Conservation (phyloP, 2,329 filamentous ascomycete genomes). For the Neonectria ditissima region DNA sequence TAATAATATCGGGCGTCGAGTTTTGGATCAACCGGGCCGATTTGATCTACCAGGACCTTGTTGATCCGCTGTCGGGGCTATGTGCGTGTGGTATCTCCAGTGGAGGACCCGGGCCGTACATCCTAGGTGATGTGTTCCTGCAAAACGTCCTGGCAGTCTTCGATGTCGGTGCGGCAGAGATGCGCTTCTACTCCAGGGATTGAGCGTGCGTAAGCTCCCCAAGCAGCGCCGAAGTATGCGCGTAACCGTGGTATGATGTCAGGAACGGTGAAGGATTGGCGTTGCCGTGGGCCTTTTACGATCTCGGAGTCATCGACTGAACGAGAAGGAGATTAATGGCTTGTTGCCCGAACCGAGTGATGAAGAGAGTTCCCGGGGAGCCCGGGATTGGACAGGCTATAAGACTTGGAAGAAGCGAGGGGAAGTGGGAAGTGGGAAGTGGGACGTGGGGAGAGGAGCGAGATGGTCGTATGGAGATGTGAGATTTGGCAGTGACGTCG, state of each 20-base stretch:
- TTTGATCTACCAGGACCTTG: slow-evolving; percentile 58
- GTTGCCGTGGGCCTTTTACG: background rate
- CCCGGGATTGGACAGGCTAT: slow-evolving; percentile 18
- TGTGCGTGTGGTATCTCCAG: slow-evolving; percentile 62
- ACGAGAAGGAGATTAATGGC: slow-evolving; percentile 5
- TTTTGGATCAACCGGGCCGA: slow-evolving; percentile 63
- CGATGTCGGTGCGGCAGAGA: slow-evolving; percentile 59
- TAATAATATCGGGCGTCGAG: slow-evolving; percentile 57
- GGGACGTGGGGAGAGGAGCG: background rate
- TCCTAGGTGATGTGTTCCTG: slow-evolving; percentile 63
- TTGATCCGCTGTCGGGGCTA: slow-evolving; percentile 59
- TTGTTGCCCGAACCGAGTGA: slow-evolving; percentile 4
- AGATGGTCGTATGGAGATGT: slow-evolving; percentile 6
- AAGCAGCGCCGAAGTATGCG: background rate
- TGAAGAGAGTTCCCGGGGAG: slow-evolving; percentile 15
- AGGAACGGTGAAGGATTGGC: slow-evolving; percentile 5
- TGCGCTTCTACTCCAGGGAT: slow-evolving; percentile 56
- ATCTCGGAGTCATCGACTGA: slow-evolving; percentile 2
- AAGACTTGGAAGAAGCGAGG: slow-evolving; percentile 1
- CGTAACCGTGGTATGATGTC: slow-evolving; percentile 19
- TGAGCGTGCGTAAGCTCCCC: slow-evolving; percentile 1
- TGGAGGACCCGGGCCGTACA: slow-evolving; percentile 59
- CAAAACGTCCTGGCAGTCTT: slow-evolving; percentile 64
- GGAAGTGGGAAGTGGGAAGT: background rate
- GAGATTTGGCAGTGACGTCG: background rate